A percentile compares a stretch with the other conserved stretches of the same genome.
Conservation (phyloP, 441 rosid species). For the Viola pubescens region DNA sequence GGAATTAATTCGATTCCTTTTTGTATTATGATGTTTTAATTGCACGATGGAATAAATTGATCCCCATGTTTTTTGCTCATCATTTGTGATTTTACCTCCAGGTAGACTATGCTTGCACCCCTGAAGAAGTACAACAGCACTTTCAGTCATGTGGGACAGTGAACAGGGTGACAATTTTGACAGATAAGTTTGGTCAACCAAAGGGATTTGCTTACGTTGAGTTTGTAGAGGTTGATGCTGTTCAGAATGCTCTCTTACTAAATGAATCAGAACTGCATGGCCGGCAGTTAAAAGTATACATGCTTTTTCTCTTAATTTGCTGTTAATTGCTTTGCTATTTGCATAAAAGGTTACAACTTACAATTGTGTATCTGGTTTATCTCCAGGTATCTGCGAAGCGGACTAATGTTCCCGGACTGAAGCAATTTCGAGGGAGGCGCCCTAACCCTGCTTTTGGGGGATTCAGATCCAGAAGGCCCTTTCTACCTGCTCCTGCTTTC, state of each 20-base stretch:
- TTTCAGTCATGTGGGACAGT: slow-evolving; percentile 95
- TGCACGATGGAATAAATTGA: no score
- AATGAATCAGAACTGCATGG: slow-evolving; percentile 93
- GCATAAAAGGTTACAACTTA: slow-evolving; percentile 3
- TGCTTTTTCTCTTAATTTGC: neutral
- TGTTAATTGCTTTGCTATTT: slow-evolving; percentile 4
- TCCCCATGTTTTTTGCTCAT: neutral
- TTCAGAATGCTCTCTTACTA: slow-evolving; percentile 72
- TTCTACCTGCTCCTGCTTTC: slow-evolving; percentile 45
- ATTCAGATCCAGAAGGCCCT: slow-evolving; percentile 65
- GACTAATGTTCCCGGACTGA: slow-evolving; percentile 90
- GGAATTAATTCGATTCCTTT: neutral
- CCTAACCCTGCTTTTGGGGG: slow-evolving; percentile 51
- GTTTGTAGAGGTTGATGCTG: slow-evolving; percentile 74
- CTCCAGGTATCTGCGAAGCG: slow-evolving; percentile 74
- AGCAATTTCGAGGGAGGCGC: slow-evolving; percentile 76
- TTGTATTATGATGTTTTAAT: neutral
- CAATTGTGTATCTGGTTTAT: slow-evolving; percentile 13
- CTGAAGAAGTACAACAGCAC: slow-evolving; percentile 97
- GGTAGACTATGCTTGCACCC: slow-evolving; percentile 93
- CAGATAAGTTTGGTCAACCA: slow-evolving; percentile 91
- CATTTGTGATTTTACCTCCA: slow-evolving; percentile 22
- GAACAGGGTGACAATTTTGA: slow-evolving; percentile 83
- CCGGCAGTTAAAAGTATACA: slow-evolving; percentile 72
- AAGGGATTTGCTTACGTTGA: slow-evolving; percentile 98